Percentiles rank a stretch among this genome's conserved stretches.
Evolutionary conservation across 1,284 basidiomycete genomes (phyloP).

Genomic region (Termitomyces sp.): DNA sequence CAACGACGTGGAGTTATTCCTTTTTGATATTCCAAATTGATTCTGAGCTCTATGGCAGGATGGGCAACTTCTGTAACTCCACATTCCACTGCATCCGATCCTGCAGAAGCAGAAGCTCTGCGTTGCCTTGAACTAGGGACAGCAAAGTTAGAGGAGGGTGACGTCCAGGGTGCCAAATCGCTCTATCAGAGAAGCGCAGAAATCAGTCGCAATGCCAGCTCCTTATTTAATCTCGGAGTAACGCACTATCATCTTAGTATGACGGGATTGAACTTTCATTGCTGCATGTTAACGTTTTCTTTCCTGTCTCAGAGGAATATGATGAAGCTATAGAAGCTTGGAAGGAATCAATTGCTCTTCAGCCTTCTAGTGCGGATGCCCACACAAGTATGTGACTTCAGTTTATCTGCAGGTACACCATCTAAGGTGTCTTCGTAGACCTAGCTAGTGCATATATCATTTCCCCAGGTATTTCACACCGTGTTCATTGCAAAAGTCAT

Average conservation of each 20-base stretch:
- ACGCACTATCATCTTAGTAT: constrained; percentile 77
- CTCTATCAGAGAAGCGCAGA: constrained; percentile 79
- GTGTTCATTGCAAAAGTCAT: background rate
- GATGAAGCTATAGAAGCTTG: constrained; percentile 81
- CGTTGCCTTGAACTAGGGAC: constrained; percentile 85
- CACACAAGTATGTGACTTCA: constrained; percentile 74
- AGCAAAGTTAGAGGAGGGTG: constrained; percentile 84
- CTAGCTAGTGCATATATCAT: constrained; percentile 93
- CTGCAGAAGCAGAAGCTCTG: constrained; percentile 78
- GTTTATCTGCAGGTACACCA: constrained; percentile 2
- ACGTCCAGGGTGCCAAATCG: constrained; percentile 74
- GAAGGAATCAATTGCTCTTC: constrained; percentile 80
- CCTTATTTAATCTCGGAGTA: constrained; percentile 85
- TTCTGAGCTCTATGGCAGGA: constrained; percentile 38
- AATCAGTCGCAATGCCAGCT: constrained; percentile 78
- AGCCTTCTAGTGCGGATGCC: constrained; percentile 84
- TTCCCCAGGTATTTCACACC: constrained; percentile 38
- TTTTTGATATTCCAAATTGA: background rate
- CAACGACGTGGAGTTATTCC: constrained; percentile 23
- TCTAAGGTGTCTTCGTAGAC: constrained; percentile 43
- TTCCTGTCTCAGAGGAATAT: constrained; percentile 62
- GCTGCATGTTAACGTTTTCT: constrained; percentile 11
- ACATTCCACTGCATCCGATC: constrained; percentile 78
- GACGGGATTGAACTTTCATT: background rate
- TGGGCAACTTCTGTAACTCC: constrained; percentile 82